Evolutionary conservation across 176 grass and related monocot species (phyloP).

Genomic region (Zea luxurians): DNA sequence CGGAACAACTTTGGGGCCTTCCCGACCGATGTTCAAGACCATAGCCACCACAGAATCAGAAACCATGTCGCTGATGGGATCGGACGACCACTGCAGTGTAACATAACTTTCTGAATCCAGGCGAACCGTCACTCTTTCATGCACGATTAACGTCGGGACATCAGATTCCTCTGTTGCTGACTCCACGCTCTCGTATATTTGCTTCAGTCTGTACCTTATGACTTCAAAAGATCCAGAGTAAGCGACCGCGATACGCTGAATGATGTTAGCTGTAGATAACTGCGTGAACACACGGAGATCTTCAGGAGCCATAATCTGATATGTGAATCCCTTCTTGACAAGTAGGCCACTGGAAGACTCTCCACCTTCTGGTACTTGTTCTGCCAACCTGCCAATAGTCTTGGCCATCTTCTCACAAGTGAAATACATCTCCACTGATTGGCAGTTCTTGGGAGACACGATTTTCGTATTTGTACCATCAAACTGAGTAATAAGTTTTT

Average conservation of each 20-base stretch:
- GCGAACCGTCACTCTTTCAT: conserved; percentile 65
- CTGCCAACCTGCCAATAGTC: conserved; percentile 75
- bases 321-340: conserved; percentile 95
- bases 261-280: conserved; percentile 79
- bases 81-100: conserved; percentile 74
- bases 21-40: conserved; percentile 78
- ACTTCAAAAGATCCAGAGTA: conserved; percentile 81
- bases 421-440: conserved; percentile 83
- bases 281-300: conserved; percentile 88
- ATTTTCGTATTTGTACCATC: conserved; percentile 73
- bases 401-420: conserved; percentile 94
- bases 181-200: conserved; percentile 87
- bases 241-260: conserved; percentile 63
- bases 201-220: conserved; percentile 80
- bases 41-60: conserved; percentile 89
- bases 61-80: conserved; percentile 96
- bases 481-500: conserved; percentile 84
- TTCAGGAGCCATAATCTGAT: conserved; percentile 92
- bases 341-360: conserved; percentile 70
- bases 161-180: conserved; percentile 59
- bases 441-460: conserved; percentile 85
- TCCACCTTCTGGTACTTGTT: conserved; percentile 63
- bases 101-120: conserved; percentile 80
- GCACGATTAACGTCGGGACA: conserved; percentile 62
- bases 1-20: conserved; percentile 68